Percentiles rank a stretch among this genome's conserved stretches.
Conservation (phyloP, 83 land plant genomes). For the Picea abies region DNA sequence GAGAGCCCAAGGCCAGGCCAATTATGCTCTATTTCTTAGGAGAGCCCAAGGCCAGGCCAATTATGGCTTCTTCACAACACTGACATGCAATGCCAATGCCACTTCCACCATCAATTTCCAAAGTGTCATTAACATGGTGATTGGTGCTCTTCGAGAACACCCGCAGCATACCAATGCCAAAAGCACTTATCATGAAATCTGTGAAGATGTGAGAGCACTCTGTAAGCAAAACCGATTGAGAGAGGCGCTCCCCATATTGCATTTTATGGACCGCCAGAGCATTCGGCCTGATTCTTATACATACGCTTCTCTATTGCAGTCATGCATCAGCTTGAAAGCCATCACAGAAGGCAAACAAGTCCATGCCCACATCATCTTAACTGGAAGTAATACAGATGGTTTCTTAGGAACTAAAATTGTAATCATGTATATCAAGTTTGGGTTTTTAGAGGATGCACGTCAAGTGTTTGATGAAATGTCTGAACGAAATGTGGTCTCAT, state of each 20-base stretch:
- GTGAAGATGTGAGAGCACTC: background rate
- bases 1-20: no score
- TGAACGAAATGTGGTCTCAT: background rate
- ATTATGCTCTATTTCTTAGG: no score
- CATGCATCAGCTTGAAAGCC: background rate
- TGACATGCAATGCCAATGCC: no score
- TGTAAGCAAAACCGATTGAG: conserved; percentile 3
- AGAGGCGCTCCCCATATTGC: background rate
- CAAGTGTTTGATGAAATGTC: background rate
- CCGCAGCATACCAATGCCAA: background rate
- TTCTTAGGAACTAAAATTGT: background rate
- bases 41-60: no score
- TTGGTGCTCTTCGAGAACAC: no score
- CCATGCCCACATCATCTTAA: background rate
- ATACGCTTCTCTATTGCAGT: background rate
- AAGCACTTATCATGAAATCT: background rate
- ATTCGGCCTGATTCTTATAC: background rate
- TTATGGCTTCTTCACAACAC: no score
- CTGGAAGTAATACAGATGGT: background rate
- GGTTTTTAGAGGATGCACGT: background rate
- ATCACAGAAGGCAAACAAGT: background rate
- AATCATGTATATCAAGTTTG: background rate
- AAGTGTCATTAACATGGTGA: no score
- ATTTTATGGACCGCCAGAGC: background rate
- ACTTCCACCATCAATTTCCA: no score